phyloP scores from a whole-genome alignment of 352 stramenopile species.

The Globisporangium carolinianum region DNA sequence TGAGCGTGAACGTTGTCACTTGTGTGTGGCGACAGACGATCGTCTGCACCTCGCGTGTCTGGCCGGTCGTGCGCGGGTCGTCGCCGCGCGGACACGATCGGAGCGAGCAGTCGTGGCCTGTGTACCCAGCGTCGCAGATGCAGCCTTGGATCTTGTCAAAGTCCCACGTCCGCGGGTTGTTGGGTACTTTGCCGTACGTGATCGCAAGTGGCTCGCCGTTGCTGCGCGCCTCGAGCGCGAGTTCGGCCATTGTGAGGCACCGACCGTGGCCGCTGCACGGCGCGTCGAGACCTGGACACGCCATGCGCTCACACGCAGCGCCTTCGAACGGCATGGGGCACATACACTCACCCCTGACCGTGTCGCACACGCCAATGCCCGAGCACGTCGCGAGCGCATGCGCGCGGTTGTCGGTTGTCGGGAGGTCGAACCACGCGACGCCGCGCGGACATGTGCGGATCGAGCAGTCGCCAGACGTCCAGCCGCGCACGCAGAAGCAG shows the following conservation, averaged over 20 bases:
- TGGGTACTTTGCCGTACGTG: slow-evolving; percentile 63
- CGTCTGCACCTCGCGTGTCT: slow-evolving; percentile 57
- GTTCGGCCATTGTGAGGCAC: slow-evolving; percentile 60
- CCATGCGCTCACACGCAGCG: slow-evolving; percentile 61
- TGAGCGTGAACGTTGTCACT: slow-evolving; percentile 46
- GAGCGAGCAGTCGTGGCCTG: slow-evolving; percentile 78
- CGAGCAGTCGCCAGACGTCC: slow-evolving; percentile 62
- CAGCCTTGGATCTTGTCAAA: slow-evolving; percentile 86
- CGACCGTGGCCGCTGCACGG: slow-evolving; percentile 58
- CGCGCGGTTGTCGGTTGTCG: slow-evolving; percentile 39
- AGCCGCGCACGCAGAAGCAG: slow-evolving; percentile 56
- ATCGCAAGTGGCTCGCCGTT: slow-evolving; percentile 48
- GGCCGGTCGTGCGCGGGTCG: slow-evolving; percentile 55
- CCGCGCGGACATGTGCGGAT: slow-evolving; percentile 54
- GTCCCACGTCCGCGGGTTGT: slow-evolving; percentile 77
- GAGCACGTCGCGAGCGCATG: slow-evolving; percentile 54
- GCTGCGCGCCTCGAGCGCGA: slow-evolving; percentile 35
- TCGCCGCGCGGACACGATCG: slow-evolving; percentile 56
- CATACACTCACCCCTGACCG: slow-evolving; percentile 47
- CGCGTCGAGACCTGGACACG: slow-evolving; percentile 47
- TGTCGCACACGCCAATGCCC: slow-evolving; percentile 60
- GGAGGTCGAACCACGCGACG: slow-evolving; percentile 68
- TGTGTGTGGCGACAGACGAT: slow-evolving; percentile 40
- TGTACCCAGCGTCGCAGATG: slow-evolving; percentile 77
- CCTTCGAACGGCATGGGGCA: slow-evolving; percentile 61